A percentile compares a stretch with the other conserved stretches of the same genome.
phyloP scores from a whole-genome alignment of 257 asterid genomes.

The Scutellaria baicalensis region DNA sequence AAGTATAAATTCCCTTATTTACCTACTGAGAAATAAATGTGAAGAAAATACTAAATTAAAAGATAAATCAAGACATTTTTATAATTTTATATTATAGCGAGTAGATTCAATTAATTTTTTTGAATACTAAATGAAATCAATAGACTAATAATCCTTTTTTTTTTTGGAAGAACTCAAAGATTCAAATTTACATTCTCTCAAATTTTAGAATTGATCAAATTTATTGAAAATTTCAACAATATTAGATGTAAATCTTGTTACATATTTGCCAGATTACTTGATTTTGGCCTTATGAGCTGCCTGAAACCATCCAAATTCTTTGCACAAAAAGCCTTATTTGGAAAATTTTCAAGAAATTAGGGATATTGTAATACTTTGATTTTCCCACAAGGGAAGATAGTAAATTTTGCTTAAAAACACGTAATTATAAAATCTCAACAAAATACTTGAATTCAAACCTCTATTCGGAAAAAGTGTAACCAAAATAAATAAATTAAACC shows the following conservation, averaged over 20 bases:
- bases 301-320: background rate
- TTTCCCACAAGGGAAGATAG: background rate
- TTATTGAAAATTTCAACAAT: background rate
- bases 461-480: too few species aligned
- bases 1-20: too few species aligned
- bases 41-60: too few species aligned
- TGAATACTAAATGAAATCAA: too few species aligned
- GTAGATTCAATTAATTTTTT: too few species aligned
- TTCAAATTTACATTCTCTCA: background rate
- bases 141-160: too few species aligned
- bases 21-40: too few species aligned
- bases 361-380: background rate
- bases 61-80: too few species aligned
- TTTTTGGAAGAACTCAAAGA: too few species aligned
- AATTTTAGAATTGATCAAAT: background rate
- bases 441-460: too few species aligned
- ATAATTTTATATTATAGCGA: too few species aligned
- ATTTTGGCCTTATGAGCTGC: background rate
- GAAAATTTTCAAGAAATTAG: constrained; percentile 14
- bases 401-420: background rate
- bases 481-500: too few species aligned
- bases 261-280: constrained; percentile 9
- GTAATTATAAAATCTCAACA: background rate
- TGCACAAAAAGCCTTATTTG: background rate
- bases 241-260: background rate